Base-by-base conservation (phyloP, 352 stramenopile genomes). In the Pythium brachiatum region DNA sequence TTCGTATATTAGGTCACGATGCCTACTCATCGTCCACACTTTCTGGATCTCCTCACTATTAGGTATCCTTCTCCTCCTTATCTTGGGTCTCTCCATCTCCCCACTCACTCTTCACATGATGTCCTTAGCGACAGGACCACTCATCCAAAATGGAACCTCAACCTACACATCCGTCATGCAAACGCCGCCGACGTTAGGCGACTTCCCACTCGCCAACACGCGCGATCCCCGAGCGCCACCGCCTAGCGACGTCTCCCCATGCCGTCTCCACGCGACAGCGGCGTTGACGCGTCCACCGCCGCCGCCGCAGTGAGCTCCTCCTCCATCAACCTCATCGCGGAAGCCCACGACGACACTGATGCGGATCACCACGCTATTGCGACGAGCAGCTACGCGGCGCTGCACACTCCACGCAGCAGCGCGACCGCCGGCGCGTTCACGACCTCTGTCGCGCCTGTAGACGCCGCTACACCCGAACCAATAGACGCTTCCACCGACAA, bases 141-240 rank as follows among this genome's bases (percentile, higher is more conserved):
- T 16, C 39, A 47, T 47, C 39, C 39, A 25, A 43, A 26, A 47
- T 47, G 39, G 39, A 47, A 46, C 16, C 39, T 47, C 39, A 47
- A 47, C 39, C 39, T 47, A 47, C 39, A 47, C 39, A 9, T 34
- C 4, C 18, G 9, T 18, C 18, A 47, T 43, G 39, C 16, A 16
- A 47, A 47, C 39, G 8, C 5, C 13, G 36, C 36, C 36, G 36
- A 43, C 36, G 36, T 43, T 43, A 12, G 39, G 20, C n/a, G 29
- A 1, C 16, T 9, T 7, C 16, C 39, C 39, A 47, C 23, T 47
- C 39, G 39, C 39, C 39, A 26, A 47, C 39, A 47, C 39, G 39
- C 36, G 36, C 39, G 39, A 47, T 43, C 36, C 36, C 7, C 36
- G 36, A 9, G 9, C 29, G 5, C 5, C 29, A 9, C 29, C 5